phyloP scores from a whole-genome alignment of 2,329 filamentous ascomycete genomes.

The Neocucurbitaria cava region DNA sequence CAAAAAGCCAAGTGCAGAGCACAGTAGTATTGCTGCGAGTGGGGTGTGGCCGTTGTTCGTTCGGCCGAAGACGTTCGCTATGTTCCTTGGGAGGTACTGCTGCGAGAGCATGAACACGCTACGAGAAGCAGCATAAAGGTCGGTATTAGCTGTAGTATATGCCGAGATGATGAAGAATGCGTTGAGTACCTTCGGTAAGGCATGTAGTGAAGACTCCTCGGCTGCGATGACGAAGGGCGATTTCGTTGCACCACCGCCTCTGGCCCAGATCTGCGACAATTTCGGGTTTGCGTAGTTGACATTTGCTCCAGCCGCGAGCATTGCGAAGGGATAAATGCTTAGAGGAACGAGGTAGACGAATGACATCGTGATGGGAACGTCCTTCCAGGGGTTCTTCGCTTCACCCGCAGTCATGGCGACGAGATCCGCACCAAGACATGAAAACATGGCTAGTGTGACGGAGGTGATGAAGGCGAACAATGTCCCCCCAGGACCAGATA shows the following conservation, averaged over 20 bases:
- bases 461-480: constrained; percentile 42
- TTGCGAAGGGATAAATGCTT: constrained; percentile 31
- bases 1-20: constrained; percentile 35
- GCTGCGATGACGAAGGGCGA: constrained; percentile 40
- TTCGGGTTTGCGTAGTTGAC: constrained; percentile 37
- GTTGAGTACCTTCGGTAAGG: constrained; percentile 31
- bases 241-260: constrained; percentile 2
- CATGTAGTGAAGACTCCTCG: constrained; percentile 24
- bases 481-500: constrained; percentile 31
- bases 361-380: constrained; percentile 38
- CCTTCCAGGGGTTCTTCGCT: constrained; percentile 35
- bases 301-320: constrained; percentile 37
- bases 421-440: constrained; percentile 40
- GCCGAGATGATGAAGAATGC: constrained; percentile 42
- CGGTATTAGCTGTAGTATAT: constrained; percentile 41
- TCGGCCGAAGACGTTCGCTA: constrained; percentile 30
- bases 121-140: constrained; percentile 38
- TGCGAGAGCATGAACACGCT: constrained; percentile 39
- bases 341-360: constrained; percentile 43
- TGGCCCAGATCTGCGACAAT: constrained; percentile 28
- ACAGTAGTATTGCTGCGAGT: constrained; percentile 35
- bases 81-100: constrained; percentile 21
- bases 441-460: constrained; percentile 39
- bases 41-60: constrained; percentile 43
- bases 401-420: constrained; percentile 42